phyloP scores from a whole-genome alignment of 1,139 yeast species.

The Arxiozyma slooffiae region DNA sequence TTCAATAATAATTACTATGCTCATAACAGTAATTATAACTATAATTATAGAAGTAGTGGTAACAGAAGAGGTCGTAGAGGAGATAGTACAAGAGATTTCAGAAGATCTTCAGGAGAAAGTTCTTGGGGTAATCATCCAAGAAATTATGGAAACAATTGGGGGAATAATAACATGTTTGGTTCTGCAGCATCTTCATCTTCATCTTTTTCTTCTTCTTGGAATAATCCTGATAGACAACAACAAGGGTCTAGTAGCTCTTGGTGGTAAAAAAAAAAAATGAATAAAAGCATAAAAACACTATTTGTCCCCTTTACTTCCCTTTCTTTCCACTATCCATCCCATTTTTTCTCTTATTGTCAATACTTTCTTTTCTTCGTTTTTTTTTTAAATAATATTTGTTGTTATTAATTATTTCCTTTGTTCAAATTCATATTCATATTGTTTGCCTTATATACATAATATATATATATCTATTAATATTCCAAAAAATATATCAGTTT shows the following conservation, averaged over 20 bases:
- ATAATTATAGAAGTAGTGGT: neutral
- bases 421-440: too few species aligned
- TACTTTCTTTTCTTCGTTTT: too few species aligned
- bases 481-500: neutral
- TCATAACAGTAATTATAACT: too few species aligned
- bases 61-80: slow-evolving; percentile 3
- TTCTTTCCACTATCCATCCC: neutral
- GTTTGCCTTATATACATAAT: neutral
- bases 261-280: neutral
- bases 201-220: slow-evolving; percentile 1
- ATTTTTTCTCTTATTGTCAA: neutral
- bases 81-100: slow-evolving; percentile 4
- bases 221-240: slow-evolving; percentile 1
- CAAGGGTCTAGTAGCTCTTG: slow-evolving; percentile 2
- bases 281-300: too few species aligned
- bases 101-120: slow-evolving; percentile 1
- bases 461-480: neutral
- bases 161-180: neutral
- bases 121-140: slow-evolving; percentile 3
- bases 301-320: too few species aligned
- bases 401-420: too few species aligned
- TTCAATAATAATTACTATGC: too few species aligned
- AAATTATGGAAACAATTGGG: neutral
- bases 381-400: too few species aligned
- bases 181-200: too few species aligned